Percentiles rank a stretch among this genome's conserved stretches.
Evolutionary conservation across 768 basidiomycete genomes (phyloP).

Genomic region (Cystobasidium ongulense): DNA sequence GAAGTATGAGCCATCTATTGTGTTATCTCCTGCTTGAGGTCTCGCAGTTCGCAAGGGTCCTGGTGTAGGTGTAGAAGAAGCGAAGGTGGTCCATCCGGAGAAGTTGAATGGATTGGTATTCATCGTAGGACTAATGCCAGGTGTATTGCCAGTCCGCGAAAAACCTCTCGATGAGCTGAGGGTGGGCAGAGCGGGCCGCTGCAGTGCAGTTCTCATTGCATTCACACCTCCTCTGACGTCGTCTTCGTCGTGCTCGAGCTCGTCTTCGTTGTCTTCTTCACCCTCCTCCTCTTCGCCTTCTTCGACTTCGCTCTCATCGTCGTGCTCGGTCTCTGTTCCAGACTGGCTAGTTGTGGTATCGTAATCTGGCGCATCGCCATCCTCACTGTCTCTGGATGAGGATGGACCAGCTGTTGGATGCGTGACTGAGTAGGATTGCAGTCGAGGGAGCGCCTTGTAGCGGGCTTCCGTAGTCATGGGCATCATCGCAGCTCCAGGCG

Average conservation of each 20-base stretch:
- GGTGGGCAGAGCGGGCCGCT: background rate
- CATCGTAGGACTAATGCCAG: background rate
- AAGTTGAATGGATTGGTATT: conserved; percentile 7
- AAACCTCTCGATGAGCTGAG: conserved; percentile 15
- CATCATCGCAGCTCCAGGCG: background rate
- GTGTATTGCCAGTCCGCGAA: conserved; percentile 1
- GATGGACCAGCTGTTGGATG: background rate
- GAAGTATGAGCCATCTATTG: conserved; percentile 34
- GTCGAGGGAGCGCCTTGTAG: conserved; percentile 4
- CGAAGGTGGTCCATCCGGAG: conserved; percentile 37
- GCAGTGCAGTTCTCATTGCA: conserved; percentile 29
- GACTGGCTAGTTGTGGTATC: conserved; percentile 46
- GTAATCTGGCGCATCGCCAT: conserved; percentile 2
- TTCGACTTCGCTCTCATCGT: conserved; percentile 21
- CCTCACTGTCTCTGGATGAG: background rate
- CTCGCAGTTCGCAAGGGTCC: conserved; percentile 33
- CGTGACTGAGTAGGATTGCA: conserved; percentile 18
- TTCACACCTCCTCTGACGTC: conserved; percentile 7
- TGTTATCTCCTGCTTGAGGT: conserved; percentile 1
- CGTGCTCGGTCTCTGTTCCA: conserved; percentile 39
- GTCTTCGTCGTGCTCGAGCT: conserved; percentile 29
- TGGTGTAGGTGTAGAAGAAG: conserved; percentile 35
- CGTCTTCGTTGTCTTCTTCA: conserved; percentile 31
- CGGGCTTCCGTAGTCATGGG: conserved; percentile 7
- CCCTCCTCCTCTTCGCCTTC: conserved; percentile 28